These are phyloP conservation scores for Coniochaeta prunicola DNA, from an alignment of 2,329 filamentous ascomycete species.

Conservation along the genomic window DNA sequence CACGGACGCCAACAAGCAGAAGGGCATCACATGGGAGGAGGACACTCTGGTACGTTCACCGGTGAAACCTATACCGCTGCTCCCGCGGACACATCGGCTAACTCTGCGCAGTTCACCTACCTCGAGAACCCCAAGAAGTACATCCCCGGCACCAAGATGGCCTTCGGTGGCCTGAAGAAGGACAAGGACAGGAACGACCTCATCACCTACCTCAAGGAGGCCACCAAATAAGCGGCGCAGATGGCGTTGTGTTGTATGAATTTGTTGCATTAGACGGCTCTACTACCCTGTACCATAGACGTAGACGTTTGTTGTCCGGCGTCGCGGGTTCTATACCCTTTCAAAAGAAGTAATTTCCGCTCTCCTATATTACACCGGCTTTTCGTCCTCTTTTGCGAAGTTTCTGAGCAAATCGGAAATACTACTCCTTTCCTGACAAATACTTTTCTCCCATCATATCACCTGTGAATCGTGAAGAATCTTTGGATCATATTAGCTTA, in stretches of 20 bases:
- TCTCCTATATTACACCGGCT: not conserved
- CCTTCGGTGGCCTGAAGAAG: constrained; percentile 99
- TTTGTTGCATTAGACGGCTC: constrained; percentile 12
- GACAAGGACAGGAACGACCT: constrained; percentile 98
- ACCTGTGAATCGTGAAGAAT: too few species aligned
- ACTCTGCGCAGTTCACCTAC: constrained; percentile 68
- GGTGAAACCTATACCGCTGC: constrained; percentile 6
- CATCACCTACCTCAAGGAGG: constrained; percentile 77
- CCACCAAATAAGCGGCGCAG: constrained; percentile 53
- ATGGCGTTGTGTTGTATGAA: constrained; percentile 7
- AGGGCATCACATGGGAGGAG: constrained; percentile 85
- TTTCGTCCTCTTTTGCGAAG: not conserved
- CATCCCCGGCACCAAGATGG: constrained; percentile 99
- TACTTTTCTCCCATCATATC: too few species aligned
- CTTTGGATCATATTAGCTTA: not conserved
- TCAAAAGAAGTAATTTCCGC: not conserved
- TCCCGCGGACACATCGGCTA: not conserved
- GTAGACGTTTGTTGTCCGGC: constrained; percentile 4
- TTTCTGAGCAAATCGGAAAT: too few species aligned
- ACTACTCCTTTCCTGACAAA: too few species aligned
- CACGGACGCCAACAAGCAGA: constrained; percentile 99
- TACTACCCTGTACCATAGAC: constrained; percentile 10
- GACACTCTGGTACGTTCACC: constrained; percentile 63
- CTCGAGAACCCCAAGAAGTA: constrained; percentile 99
- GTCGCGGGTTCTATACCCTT: constrained; percentile 3